Percentiles rank a stretch among this genome's conserved stretches.
Evolutionary conservation across 83 land plant genomes (phyloP).

Genomic region (Picea engelmannii): DNA sequence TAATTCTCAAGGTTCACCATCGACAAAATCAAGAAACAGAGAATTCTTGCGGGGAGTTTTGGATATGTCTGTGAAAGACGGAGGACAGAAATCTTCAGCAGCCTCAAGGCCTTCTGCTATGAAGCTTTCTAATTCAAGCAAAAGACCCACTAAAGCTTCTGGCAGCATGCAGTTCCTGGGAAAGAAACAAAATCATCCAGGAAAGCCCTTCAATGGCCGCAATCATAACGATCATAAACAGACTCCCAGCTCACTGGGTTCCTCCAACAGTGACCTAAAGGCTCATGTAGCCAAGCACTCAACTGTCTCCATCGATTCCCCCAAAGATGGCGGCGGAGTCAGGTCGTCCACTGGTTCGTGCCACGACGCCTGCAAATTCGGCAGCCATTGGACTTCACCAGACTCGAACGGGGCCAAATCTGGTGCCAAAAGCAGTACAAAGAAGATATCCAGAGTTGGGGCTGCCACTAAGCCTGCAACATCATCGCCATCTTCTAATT

Average conservation of each 20-base stretch:
- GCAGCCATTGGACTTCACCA: background rate
- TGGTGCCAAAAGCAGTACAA: background rate
- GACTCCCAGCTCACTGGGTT: background rate
- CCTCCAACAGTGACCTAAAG: background rate
- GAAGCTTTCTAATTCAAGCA: no score
- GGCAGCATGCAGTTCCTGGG: background rate
- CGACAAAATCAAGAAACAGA: no score
- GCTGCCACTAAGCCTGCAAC: no score
- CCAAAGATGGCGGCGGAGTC: background rate
- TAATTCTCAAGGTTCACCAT: background rate
- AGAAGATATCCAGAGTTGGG: no score
- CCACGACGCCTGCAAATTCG: conserved; percentile 13
- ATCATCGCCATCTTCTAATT: background rate
- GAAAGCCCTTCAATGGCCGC: background rate
- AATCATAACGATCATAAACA: background rate
- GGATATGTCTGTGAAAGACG: conserved; percentile 10
- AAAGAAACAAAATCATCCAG: background rate
- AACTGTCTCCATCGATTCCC: background rate
- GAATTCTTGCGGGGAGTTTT: no score
- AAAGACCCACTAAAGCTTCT: background rate
- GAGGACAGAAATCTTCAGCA: background rate
- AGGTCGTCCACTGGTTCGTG: conserved; percentile 8
- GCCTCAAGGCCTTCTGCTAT: background rate
- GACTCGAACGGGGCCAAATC: background rate
- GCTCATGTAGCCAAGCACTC: background rate